These are phyloP conservation scores for Amaranthus tricolor DNA, from an alignment of 179 eudicot genomes.

Conservation along the genomic window DNA sequence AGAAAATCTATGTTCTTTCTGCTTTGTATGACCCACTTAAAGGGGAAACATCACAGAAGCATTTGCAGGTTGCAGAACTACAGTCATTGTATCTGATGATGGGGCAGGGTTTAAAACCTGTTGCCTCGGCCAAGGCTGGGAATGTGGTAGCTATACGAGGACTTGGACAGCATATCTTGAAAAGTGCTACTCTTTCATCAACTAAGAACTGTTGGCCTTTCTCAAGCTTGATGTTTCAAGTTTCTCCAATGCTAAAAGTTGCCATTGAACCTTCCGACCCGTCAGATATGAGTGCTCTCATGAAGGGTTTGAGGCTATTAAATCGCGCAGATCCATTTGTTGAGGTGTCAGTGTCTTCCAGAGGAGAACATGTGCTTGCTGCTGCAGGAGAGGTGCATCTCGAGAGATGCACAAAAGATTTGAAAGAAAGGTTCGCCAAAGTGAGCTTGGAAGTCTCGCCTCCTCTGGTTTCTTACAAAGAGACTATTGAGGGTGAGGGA, in stretches of 20 bases:
- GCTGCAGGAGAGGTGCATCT: conserved; percentile 97
- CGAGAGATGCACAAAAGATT: conserved; percentile 88
- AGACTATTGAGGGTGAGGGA: conserved; percentile 79
- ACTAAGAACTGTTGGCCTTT: conserved; percentile 87
- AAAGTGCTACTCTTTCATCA: conserved; percentile 89
- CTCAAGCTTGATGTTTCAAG: conserved; percentile 91
- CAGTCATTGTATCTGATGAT: conserved; percentile 82
- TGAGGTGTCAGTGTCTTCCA: conserved; percentile 81
- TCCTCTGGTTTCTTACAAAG: conserved; percentile 81
- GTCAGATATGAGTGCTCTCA: conserved; percentile 77
- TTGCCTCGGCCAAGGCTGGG: conserved; percentile 66
- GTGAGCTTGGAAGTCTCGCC: conserved; percentile 84
- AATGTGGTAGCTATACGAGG: conserved; percentile 89
- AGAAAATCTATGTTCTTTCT: conserved; percentile 70
- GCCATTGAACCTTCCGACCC: conserved; percentile 96
- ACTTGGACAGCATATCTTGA: conserved; percentile 83
- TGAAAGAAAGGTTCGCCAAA: conserved; percentile 86
- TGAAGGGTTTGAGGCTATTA: conserved; percentile 81
- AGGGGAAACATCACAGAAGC: conserved; percentile 62
- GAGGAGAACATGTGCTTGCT: conserved; percentile 94
- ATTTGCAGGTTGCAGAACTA: conserved; percentile 77
- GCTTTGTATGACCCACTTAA: conserved; percentile 87
- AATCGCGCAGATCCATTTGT: conserved; percentile 96
- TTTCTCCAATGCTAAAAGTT: conserved; percentile 86
- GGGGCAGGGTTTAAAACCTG: conserved; percentile 83